Conservation (phyloP, 2,329 filamentous ascomycete species). For the Elsinoe batatas region DNA sequence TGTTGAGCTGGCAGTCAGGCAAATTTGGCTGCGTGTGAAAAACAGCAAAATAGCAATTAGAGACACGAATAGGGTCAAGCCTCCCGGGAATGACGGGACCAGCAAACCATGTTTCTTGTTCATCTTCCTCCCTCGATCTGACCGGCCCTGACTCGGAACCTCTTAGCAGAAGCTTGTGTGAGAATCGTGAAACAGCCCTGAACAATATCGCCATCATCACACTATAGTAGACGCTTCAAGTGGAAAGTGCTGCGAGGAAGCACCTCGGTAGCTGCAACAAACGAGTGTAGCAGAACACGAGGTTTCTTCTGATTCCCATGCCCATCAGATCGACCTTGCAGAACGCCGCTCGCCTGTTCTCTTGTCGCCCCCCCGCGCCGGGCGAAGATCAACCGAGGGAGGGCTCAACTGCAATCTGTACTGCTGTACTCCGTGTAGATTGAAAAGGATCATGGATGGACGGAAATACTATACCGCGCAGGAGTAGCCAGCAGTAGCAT, state of each 20-base stretch:
- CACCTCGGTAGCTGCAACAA: conserved; percentile 4
- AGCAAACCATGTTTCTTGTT: neutral
- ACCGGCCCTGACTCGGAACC: neutral
- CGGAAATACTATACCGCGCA: neutral
- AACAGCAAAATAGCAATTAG: neutral
- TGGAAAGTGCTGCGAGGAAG: too few species aligned
- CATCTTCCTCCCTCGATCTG: neutral
- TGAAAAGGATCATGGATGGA: neutral
- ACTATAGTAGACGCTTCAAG: neutral
- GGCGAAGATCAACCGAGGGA: neutral
- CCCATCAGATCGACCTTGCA: neutral
- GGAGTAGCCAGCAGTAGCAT: too few species aligned
- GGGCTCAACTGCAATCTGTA: neutral
- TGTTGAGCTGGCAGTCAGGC: too few species aligned
- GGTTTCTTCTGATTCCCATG: neutral
- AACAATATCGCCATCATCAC: neutral
- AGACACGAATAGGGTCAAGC: too few species aligned
- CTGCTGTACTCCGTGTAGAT: neutral
- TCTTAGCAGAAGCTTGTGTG: conserved; percentile 1
- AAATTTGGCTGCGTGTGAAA: neutral
- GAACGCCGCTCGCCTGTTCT: neutral
- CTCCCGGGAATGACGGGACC: neutral
- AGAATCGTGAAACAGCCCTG: neutral
- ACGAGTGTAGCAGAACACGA: conserved; percentile 6
- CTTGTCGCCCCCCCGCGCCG: neutral